Evolutionary conservation across 148 eudicot genomes (phyloP).

Genomic region (Vaccinium vitisidaea): DNA sequence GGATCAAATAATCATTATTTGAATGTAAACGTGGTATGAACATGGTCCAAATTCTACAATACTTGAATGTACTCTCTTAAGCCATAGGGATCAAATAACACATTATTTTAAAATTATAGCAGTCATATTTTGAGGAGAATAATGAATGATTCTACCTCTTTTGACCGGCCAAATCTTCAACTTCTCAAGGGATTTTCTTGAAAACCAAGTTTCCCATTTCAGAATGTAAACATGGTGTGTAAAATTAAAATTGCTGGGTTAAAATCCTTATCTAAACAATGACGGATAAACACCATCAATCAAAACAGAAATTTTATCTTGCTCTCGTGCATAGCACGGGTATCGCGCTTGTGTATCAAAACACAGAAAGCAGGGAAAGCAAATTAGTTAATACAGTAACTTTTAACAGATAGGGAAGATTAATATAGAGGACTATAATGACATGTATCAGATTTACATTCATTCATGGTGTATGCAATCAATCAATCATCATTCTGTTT

Average conservation of each 20-base stretch:
- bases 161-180: neutral
- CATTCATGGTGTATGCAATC: neutral
- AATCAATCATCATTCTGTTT: neutral
- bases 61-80: neutral
- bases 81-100: neutral
- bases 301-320: no score
- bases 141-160: neutral
- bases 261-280: no score
- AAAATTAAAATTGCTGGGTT: no score
- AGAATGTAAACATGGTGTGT: neutral
- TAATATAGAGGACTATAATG: neutral
- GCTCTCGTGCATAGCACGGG: no score
- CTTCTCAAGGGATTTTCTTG: neutral
- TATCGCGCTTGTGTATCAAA: neutral
- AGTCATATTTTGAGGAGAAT: neutral
- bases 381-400: neutral
- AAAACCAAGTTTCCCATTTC: neutral
- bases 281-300: no score
- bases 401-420: neutral
- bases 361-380: neutral
- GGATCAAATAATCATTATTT: no score
- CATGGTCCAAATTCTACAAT: neutral
- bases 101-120: neutral
- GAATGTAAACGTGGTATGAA: no score
- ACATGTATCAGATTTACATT: neutral